A percentile compares a stretch with the other conserved stretches of the same genome.
Evolutionary conservation across 2,329 filamentous ascomycete species (phyloP).

Genomic region (Pseudovirgaria hyperparasitica): DNA sequence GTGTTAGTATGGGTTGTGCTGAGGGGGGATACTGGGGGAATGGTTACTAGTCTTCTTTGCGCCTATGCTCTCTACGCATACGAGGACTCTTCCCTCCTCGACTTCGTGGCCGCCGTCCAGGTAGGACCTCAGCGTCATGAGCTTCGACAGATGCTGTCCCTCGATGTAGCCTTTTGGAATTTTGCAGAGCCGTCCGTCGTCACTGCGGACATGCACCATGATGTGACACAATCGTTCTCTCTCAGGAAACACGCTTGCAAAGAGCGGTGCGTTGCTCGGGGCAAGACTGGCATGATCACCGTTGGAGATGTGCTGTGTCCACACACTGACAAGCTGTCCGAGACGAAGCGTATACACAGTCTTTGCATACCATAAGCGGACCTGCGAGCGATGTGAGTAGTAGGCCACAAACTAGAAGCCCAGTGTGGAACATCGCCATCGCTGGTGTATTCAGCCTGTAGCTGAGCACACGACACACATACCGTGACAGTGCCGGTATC

Average conservation of each 20-base stretch:
- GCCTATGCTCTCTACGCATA: conserved; percentile 46
- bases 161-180: conserved; percentile 32
- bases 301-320: conserved; percentile 43
- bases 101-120: conserved; percentile 42
- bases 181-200: conserved; percentile 31
- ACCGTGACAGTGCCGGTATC: conserved; percentile 42
- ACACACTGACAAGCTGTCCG: conserved; percentile 43
- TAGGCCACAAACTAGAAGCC: background rate
- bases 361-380: conserved; percentile 39
- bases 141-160: conserved; percentile 25
- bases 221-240: conserved; percentile 41
- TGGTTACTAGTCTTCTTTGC: conserved; percentile 34
- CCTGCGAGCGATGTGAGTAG: conserved; percentile 21
- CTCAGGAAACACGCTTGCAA: conserved; percentile 46
- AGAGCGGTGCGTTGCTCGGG: conserved; percentile 33
- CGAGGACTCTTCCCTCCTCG: conserved; percentile 37
- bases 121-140: conserved; percentile 47
- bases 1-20: background rate
- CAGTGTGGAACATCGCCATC: background rate
- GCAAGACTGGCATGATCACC: conserved; percentile 29
- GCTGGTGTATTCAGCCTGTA: background rate
- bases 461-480: conserved; percentile 5
- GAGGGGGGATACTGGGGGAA: background rate
- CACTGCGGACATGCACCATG: conserved; percentile 38
- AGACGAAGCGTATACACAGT: conserved; percentile 32